phyloP scores from a whole-genome alignment of 2,329 filamentous ascomycete species.

The Pestalotiopsis sp. region DNA sequence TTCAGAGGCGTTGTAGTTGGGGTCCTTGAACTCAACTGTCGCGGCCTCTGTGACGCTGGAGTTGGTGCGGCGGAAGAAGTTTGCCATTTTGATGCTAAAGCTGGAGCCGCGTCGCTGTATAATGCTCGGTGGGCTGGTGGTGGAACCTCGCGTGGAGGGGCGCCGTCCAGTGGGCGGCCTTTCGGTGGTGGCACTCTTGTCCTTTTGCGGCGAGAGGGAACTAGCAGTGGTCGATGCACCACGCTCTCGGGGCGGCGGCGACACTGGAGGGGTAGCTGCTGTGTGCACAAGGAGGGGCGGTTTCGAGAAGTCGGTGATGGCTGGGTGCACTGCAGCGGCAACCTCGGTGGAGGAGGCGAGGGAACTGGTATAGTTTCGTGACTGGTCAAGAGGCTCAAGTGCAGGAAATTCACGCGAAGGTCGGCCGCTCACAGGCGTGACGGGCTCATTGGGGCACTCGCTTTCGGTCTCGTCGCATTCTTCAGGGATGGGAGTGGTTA shows the following conservation, averaged over 20 bases:
- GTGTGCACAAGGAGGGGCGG: constrained; percentile 14
- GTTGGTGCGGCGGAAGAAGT: constrained; percentile 22
- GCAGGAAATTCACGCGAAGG: constrained; percentile 58
- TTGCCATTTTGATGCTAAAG: constrained; percentile 9
- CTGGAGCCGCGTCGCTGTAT: constrained; percentile 6
- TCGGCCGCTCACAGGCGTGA: constrained; percentile 62
- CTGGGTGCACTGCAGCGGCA: not conserved
- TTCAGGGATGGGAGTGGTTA: constrained; percentile 57
- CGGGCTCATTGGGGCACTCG: constrained; percentile 61
- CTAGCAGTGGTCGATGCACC: constrained; percentile 4
- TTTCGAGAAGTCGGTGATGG: not conserved
- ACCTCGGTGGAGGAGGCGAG: constrained; percentile 11
- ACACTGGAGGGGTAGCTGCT: constrained; percentile 15
- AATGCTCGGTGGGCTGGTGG: not conserved
- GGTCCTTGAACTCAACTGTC: constrained; percentile 23
- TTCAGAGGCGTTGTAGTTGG: constrained; percentile 25
- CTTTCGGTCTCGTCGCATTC: constrained; percentile 63
- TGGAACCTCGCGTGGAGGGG: constrained; percentile 7
- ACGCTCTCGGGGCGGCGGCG: constrained; percentile 7
- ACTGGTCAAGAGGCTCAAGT: constrained; percentile 40
- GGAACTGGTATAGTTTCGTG: constrained; percentile 23
- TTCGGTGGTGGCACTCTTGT: not conserved
- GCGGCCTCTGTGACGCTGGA: constrained; percentile 28
- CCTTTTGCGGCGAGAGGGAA: constrained; percentile 16
- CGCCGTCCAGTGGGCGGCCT: not conserved